Evolutionary conservation across 1,284 basidiomycete species (phyloP), one percentile per base, ranked within the genome.

Genomic region (Schizopora paradoxa): DNA sequence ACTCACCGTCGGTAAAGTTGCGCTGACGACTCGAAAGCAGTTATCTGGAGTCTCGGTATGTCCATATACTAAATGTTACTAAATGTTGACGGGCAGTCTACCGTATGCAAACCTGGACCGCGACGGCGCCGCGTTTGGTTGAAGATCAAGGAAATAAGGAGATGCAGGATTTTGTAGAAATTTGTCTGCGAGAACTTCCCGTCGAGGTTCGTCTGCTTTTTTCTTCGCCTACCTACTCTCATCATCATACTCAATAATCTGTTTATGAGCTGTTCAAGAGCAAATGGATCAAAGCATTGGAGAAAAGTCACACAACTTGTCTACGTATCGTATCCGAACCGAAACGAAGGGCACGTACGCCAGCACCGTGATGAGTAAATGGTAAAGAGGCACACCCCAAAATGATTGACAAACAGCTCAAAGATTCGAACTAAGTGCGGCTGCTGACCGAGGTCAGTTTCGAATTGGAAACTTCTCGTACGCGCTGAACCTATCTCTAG

Each of bases 201-300:
- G 67, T 62, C 16, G 82, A 88, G 59, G 92, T 94, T 60, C 56
- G 78, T 67, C 21, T 18, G 28, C 8, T 21, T 22, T 45, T 22
- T 13, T 16, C 48, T 40, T 23, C 26, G 31, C 41, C 33, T n/a
- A 21, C 16, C 26, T 37, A 37, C 6, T 52, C 49, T 43, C 56
- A 29, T 48, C 48, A 48, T n/a, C 48, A 52, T 6, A 62, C 97
- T 83, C 83, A 96, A 33, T 72, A 89, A 16, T 74, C 84, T 6
- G 92, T 94, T 4, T 95, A 98, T 43, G 95, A 99, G 56, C 74
- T 99, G 2, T 62, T 73, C 5, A 94, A 89, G 65, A 78, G 80
- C n/a, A 95, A 90, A 58, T 99, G 95, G 93, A 93, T 98, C 57
- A 92, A 88, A 59, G 72, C 77, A n/a, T n/a, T n/a, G n/a, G n/a